These are phyloP conservation scores for Colletotrichum sp. DNA, from an alignment of 2,329 filamentous ascomycete genomes.

Conservation along the genomic window DNA sequence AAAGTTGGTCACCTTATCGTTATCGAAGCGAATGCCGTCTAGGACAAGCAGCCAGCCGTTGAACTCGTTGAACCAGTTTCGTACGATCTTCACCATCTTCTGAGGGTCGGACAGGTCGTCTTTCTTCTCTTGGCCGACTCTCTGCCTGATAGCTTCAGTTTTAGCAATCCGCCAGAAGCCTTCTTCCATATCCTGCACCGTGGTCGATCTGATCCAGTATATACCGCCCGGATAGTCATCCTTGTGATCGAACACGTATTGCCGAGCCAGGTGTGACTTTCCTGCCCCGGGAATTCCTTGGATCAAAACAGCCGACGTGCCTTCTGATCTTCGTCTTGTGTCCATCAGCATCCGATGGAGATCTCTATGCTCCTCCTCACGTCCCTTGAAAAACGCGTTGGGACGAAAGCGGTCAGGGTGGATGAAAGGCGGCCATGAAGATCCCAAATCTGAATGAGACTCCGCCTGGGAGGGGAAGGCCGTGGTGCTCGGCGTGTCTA, in stretches of 20 bases:
- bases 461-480: not conserved
- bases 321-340: conserved; percentile 55
- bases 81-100: conserved; percentile 60
- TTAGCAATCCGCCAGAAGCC: conserved; percentile 71
- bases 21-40: conserved; percentile 68
- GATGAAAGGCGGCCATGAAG: conserved; percentile 35
- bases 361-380: conserved; percentile 58
- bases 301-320: conserved; percentile 67
- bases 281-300: conserved; percentile 69
- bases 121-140: conserved; percentile 35
- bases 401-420: conserved; percentile 63
- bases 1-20: conserved; percentile 60
- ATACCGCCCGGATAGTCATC: conserved; percentile 67
- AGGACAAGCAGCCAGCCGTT: conserved; percentile 72
- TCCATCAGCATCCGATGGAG: conserved; percentile 66
- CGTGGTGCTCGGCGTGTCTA: not conserved
- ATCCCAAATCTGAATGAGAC: not conserved
- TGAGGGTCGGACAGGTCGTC: conserved; percentile 40
- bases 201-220: conserved; percentile 72
- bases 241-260: conserved; percentile 68
- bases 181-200: conserved; percentile 59
- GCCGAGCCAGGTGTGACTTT: conserved; percentile 70
- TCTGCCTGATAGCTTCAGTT: conserved; percentile 53
- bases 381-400: conserved; percentile 67
- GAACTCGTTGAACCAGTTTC: conserved; percentile 63